These are phyloP conservation scores for Mortierella sp. DNA, from an alignment of 371 early-diverging fungal species.

Conservation along the genomic window DNA sequence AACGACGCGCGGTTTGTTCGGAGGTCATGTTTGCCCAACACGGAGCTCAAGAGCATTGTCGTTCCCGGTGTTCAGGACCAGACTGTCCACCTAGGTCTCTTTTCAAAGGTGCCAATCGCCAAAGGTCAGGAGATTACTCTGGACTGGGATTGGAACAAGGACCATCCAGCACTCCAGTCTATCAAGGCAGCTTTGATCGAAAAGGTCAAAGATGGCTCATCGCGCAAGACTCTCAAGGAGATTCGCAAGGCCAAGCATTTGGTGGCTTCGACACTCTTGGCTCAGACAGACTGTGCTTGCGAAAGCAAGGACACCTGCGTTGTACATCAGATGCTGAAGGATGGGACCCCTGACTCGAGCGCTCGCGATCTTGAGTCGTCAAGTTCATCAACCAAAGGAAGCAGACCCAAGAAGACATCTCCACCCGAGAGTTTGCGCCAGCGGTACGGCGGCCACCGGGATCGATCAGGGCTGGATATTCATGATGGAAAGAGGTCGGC, in stretches of 20 bases:
- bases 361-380: slow-evolving; percentile 25
- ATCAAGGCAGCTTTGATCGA: slow-evolving; percentile 25
- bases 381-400: slow-evolving; percentile 26
- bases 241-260: slow-evolving; percentile 51
- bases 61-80: slow-evolving; percentile 65
- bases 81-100: slow-evolving; percentile 78
- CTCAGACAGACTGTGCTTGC: slow-evolving; percentile 60
- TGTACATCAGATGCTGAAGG: slow-evolving; percentile 53
- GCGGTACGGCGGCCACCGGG: slow-evolving; percentile 39
- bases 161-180: slow-evolving; percentile 59
- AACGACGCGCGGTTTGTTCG: slow-evolving; percentile 80
- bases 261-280: slow-evolving; percentile 50
- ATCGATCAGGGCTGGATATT: slow-evolving; percentile 25
- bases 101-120: slow-evolving; percentile 70
- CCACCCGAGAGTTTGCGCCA: slow-evolving; percentile 38
- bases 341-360: slow-evolving; percentile 29
- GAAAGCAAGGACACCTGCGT: slow-evolving; percentile 52
- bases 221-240: slow-evolving; percentile 31
- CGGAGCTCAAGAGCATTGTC: slow-evolving; percentile 75
- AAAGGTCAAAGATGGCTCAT: slow-evolving; percentile 30
- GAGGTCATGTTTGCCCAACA: slow-evolving; percentile 81
- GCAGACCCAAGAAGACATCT: slow-evolving; percentile 38
- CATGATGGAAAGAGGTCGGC: slow-evolving; percentile 25
- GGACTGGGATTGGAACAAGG: slow-evolving; percentile 80
- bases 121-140: slow-evolving; percentile 83